Conservation (phyloP, 495 filamentous ascomycete species). For the Penicillium nucicola region DNA sequence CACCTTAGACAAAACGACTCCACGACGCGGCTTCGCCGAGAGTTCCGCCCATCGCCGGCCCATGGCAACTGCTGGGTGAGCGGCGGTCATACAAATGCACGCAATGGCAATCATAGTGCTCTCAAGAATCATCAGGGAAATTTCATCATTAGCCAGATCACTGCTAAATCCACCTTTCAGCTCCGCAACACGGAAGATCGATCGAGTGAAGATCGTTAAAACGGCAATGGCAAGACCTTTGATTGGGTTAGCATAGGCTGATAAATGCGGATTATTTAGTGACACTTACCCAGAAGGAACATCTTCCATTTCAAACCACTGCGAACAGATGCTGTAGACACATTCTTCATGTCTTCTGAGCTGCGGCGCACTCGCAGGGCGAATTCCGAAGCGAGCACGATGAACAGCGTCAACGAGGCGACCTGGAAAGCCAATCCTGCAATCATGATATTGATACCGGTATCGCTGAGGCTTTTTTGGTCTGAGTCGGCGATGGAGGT, state of each 20-base stretch:
- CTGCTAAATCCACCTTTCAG: constrained; percentile 57
- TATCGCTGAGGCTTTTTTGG: constrained; percentile 14
- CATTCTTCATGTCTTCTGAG: constrained; percentile 3
- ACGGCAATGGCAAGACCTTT: constrained; percentile 46
- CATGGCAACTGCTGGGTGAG: too few relatives aligned
- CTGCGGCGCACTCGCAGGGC: constrained; percentile 30
- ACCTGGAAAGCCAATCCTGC: constrained; percentile 55
- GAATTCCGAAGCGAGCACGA: constrained; percentile 20
- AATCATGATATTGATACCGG: constrained; percentile 53
- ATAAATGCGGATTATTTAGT: neutral
- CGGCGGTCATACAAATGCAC: constrained; percentile 41
- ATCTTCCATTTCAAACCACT: constrained; percentile 7
- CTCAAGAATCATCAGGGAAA: constrained; percentile 66
- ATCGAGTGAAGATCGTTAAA: constrained; percentile 58
- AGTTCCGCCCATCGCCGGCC: constrained; percentile 3
- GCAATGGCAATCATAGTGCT: constrained; percentile 63
- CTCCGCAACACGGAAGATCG: constrained; percentile 63
- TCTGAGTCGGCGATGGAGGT: constrained; percentile 36
- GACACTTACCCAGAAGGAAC: constrained; percentile 8
- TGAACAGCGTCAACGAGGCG: constrained; percentile 32
- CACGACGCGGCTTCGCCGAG: constrained; percentile 6
- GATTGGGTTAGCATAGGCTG: neutral
- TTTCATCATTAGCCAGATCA: constrained; percentile 53
- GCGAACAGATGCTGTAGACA: neutral
- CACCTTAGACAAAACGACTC: constrained; percentile 5